phyloP scores from a whole-genome alignment of 495 filamentous ascomycete genomes.

The Lepidopterella palustris region DNA sequence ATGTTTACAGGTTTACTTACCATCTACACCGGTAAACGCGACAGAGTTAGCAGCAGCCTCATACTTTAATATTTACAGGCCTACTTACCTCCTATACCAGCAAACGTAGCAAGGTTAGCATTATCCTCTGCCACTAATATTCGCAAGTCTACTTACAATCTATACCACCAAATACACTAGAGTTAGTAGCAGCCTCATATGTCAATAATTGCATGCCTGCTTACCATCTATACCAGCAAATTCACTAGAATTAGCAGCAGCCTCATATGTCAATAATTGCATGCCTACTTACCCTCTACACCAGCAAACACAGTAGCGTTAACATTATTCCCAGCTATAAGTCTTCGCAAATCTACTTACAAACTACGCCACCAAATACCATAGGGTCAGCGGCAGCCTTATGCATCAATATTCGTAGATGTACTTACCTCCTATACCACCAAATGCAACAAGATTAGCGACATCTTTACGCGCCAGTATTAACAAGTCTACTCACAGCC shows the following conservation, averaged over 20 bases:
- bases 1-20: neutral
- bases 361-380: neutral
- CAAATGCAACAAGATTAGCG: neutral
- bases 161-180: conserved; percentile 5
- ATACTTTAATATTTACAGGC: too few species aligned
- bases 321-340: neutral
- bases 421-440: neutral
- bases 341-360: neutral
- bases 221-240: conserved; percentile 11
- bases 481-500: neutral
- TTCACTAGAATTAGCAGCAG: conserved; percentile 7
- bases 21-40: too few species aligned
- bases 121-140: too few species aligned
- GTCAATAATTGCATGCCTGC: conserved; percentile 3
- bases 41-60: too few species aligned
- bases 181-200: conserved; percentile 12
- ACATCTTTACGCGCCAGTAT: neutral
- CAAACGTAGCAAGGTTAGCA: too few species aligned
- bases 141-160: conserved; percentile 4
- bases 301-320: neutral
- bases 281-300: conserved; percentile 5
- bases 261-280: conserved; percentile 1
- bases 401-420: neutral
- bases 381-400: neutral
- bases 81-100: too few species aligned